Evolutionary conservation across 2,329 filamentous ascomycete genomes (phyloP).

Genomic region (Cadophora luteo-olivacea): DNA sequence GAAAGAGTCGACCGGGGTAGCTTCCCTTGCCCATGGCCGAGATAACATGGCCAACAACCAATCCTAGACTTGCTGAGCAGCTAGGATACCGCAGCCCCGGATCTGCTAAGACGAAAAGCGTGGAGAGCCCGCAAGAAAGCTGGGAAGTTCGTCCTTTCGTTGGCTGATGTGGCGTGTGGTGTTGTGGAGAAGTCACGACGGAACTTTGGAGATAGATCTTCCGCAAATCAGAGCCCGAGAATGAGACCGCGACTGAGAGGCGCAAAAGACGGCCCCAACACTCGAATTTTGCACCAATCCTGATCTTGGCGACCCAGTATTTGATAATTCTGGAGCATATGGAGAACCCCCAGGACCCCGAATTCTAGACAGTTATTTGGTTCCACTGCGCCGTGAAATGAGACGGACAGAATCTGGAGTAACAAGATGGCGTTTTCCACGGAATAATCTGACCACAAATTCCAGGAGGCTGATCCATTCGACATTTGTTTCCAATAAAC

Average conservation of each 20-base stretch:
- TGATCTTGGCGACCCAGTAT: neutral
- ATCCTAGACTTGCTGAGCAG: neutral
- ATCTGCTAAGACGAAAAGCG: constrained; percentile 17
- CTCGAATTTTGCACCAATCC: constrained; percentile 23
- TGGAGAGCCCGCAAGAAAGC: constrained; percentile 16
- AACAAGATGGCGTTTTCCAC: neutral
- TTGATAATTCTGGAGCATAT: constrained; percentile 12
- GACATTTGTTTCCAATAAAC: neutral
- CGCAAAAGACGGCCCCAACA: constrained; percentile 8
- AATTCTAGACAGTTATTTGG: neutral
- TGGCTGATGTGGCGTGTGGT: constrained; percentile 3
- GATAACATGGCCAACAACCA: neutral
- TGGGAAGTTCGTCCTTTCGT: neutral
- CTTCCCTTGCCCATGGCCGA: constrained; percentile 9
- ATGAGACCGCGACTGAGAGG: neutral
- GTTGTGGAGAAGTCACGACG: constrained; percentile 11
- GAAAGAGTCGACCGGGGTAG: constrained; percentile 8
- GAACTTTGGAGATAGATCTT: constrained; percentile 21
- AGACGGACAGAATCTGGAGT: constrained; percentile 1
- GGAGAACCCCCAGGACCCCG: constrained; percentile 14
- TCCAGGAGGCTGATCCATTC: neutral
- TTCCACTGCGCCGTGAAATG: constrained; percentile 1
- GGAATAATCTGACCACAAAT: neutral
- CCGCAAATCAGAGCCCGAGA: constrained; percentile 21
- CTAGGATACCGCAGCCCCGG: constrained; percentile 17